These are phyloP conservation scores for Apiospora arundinis DNA, from an alignment of 2,329 filamentous ascomycete genomes.

Conservation along the genomic window DNA sequence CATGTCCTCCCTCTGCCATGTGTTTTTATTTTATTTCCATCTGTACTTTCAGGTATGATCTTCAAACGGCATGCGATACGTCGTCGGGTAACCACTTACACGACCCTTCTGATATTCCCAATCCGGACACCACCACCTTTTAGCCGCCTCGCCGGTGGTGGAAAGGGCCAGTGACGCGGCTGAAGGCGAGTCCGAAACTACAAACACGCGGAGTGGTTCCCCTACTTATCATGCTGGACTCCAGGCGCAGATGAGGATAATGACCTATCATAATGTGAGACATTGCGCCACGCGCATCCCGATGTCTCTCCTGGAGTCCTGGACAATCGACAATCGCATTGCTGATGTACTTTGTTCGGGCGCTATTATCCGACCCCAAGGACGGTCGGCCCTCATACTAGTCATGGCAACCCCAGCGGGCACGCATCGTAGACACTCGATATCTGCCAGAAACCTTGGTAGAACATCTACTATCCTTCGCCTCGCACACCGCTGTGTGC, in stretches of 20 bases:
- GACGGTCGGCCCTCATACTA: neutral
- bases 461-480: neutral
- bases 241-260: neutral
- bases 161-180: slow-evolving; percentile 6
- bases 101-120: slow-evolving; percentile 2
- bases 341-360: slow-evolving; percentile 5
- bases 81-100: slow-evolving; percentile 14
- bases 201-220: slow-evolving; percentile 9
- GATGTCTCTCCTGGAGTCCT: neutral
- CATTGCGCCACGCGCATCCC: slow-evolving; percentile 18
- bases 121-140: neutral
- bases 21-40: neutral
- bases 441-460: neutral
- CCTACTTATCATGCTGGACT: neutral
- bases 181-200: slow-evolving; percentile 2
- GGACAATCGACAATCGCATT: slow-evolving; percentile 2
- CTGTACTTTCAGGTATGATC: neutral
- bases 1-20: neutral
- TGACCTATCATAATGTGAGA: slow-evolving; percentile 21
- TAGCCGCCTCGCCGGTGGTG: slow-evolving; percentile 14
- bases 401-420: slow-evolving; percentile 14
- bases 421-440: neutral
- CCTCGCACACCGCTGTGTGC: slow-evolving; percentile 19
- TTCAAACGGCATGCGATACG: slow-evolving; percentile 6
- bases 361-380: neutral